Evolutionary conservation across 768 basidiomycete genomes (phyloP).

Genomic region (Pleurotus ostreatus): DNA sequence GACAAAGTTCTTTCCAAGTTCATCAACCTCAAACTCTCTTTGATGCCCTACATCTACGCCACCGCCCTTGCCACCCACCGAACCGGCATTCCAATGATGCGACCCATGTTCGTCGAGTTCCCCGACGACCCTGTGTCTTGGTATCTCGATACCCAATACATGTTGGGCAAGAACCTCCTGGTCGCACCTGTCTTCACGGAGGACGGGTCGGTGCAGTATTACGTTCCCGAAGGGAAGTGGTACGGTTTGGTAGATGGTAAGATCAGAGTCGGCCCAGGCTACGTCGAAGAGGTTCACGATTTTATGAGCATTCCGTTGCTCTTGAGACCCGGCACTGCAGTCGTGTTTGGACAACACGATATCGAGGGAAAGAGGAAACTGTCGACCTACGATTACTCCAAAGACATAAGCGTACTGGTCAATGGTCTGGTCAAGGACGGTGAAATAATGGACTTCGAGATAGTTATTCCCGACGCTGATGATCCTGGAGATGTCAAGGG

Average conservation of each 20-base stretch:
- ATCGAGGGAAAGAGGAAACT: conserved; percentile 11
- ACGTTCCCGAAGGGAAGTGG: conserved; percentile 28
- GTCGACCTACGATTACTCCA: conserved; percentile 19
- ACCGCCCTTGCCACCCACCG: conserved; percentile 26
- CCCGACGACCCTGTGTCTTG: conserved; percentile 25
- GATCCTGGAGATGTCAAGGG: conserved; percentile 14
- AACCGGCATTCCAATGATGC: conserved; percentile 29
- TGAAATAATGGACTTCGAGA: conserved; percentile 9
- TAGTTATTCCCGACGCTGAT: conserved; percentile 15
- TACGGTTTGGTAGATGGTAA: conserved; percentile 24
- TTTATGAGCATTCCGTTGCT: conserved; percentile 25
- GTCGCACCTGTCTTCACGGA: conserved; percentile 27
- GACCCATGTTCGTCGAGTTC: conserved; percentile 30
- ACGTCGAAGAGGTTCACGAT: conserved; percentile 22
- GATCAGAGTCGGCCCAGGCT: conserved; percentile 23
- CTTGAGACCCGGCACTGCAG: conserved; percentile 23
- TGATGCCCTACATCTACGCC: conserved; percentile 42
- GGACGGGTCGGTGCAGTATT: conserved; percentile 23
- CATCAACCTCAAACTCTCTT: conserved; percentile 35
- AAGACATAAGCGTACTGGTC: conserved; percentile 15
- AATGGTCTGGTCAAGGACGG: conserved; percentile 10
- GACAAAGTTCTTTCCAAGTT: conserved; percentile 33
- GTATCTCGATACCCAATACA: conserved; percentile 29
- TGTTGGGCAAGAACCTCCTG: conserved; percentile 26
- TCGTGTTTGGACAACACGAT: conserved; percentile 18